Evolutionary conservation across 2,329 filamentous ascomycete species (phyloP).

Genomic region (Sporothrix luriei): DNA sequence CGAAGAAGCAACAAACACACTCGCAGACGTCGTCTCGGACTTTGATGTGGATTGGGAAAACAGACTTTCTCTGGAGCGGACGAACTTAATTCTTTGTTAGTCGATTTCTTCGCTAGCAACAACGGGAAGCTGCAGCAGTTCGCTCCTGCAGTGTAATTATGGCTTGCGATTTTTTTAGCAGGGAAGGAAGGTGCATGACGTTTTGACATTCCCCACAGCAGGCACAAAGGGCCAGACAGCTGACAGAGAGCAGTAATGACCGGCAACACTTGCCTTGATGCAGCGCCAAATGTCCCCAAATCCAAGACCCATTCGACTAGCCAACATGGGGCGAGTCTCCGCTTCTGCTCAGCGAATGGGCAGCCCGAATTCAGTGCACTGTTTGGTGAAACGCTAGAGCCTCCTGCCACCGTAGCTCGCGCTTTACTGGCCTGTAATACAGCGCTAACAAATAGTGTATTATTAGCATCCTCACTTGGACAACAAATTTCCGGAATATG

Average conservation of each 20-base stretch:
- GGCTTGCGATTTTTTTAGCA: slow-evolving; percentile 21
- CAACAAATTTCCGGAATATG: background rate
- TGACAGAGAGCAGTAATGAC: slow-evolving; percentile 24
- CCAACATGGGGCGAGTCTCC: slow-evolving; percentile 29
- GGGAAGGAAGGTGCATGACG: slow-evolving; percentile 29
- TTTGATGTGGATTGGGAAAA: slow-evolving; percentile 1
- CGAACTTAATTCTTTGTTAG: slow-evolving; percentile 2
- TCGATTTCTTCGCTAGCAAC: background rate
- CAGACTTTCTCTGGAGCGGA: background rate
- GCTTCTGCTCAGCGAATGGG: slow-evolving; percentile 28
- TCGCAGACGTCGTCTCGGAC: slow-evolving; percentile 13
- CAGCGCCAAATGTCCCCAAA: slow-evolving; percentile 14
- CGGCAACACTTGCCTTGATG: slow-evolving; percentile 21
- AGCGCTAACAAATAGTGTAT: slow-evolving; percentile 13
- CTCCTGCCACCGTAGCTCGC: background rate
- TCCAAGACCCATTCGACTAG: slow-evolving; percentile 17
- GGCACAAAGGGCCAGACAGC: background rate
- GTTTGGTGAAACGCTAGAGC: background rate
- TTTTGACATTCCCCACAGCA: slow-evolving; percentile 20
- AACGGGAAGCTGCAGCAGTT: slow-evolving; percentile 28
- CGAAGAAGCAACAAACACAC: slow-evolving; percentile 4
- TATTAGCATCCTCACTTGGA: background rate
- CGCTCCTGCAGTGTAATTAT: slow-evolving; percentile 4
- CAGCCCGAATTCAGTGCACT: slow-evolving; percentile 6
- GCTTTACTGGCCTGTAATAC: background rate